Evolutionary conservation across 441 rosid species (phyloP).

Genomic region (Arabidopsis hybrid): DNA sequence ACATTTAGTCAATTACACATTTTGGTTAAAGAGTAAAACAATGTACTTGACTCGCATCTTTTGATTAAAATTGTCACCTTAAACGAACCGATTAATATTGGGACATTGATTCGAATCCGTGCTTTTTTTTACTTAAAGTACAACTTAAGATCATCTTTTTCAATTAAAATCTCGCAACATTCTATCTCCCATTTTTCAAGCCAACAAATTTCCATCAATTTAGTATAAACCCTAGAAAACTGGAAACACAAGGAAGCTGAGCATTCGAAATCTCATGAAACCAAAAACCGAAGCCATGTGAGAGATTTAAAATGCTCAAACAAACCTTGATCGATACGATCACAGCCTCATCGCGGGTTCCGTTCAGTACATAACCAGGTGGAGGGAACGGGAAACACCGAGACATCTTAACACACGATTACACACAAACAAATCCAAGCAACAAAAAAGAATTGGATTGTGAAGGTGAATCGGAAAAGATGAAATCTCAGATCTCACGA

Average conservation of each 20-base stretch:
- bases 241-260: conserved; percentile 40
- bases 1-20: not conserved
- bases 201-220: not conserved
- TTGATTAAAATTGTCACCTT: not conserved
- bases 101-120: conserved; percentile 6
- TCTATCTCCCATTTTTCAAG: conserved; percentile 14
- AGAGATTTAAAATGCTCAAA: conserved; percentile 40
- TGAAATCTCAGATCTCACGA: conserved; percentile 43
- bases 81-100: not conserved
- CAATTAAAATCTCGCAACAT: conserved; percentile 2
- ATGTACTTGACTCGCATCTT: conserved; percentile 12
- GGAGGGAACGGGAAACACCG: conserved; percentile 74
- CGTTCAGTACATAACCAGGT: conserved; percentile 60
- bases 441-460: not conserved
- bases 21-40: conserved; percentile 8
- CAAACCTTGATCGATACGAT: conserved; percentile 72
- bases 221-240: conserved; percentile 38
- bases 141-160: not conserved
- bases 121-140: not conserved
- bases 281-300: conserved; percentile 31
- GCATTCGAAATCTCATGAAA: conserved; percentile 37
- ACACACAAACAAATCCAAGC: conserved; percentile 22
- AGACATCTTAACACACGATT: conserved; percentile 51
- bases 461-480: conserved; percentile 14
- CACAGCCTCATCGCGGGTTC: conserved; percentile 59